Conservation (phyloP, 345 rosid species). For the Jatropha curcas region DNA sequence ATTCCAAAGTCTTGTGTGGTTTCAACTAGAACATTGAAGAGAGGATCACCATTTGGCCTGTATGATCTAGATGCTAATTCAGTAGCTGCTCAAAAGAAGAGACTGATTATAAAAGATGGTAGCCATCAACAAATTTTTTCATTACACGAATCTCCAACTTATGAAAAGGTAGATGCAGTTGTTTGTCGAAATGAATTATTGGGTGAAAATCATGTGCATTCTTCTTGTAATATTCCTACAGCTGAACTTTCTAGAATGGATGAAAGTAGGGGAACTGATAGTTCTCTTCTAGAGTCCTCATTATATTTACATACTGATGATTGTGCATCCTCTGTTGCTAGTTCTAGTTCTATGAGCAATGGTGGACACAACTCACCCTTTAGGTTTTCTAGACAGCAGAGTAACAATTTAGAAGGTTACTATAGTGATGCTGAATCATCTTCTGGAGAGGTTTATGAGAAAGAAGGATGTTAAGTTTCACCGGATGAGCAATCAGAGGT, state of each 20-base stretch:
- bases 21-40: slow-evolving; percentile 19
- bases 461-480: neutral
- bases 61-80: slow-evolving; percentile 15
- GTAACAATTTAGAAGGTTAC: slow-evolving; percentile 9
- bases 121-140: neutral
- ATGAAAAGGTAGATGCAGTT: slow-evolving; percentile 27
- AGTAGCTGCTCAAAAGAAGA: slow-evolving; percentile 17
- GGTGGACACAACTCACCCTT: slow-evolving; percentile 7
- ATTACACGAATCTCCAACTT: slow-evolving; percentile 11
- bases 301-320: slow-evolving; percentile 19
- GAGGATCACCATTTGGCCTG: slow-evolving; percentile 2
- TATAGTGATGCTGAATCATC: slow-evolving; percentile 36
- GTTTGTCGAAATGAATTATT: slow-evolving; percentile 16
- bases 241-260: slow-evolving; percentile 15
- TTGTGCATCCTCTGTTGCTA: slow-evolving; percentile 43
- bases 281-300: slow-evolving; percentile 13
- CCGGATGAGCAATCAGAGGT: slow-evolving; percentile 7
- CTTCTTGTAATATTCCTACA: slow-evolving; percentile 24
- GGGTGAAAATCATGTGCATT: slow-evolving; percentile 25
- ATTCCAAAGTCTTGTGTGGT: neutral
- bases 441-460: slow-evolving; percentile 3
- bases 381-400: neutral
- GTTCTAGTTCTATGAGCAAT: slow-evolving; percentile 28
- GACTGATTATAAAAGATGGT: slow-evolving; percentile 14
- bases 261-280: slow-evolving; percentile 12